These are phyloP conservation scores for Myxozyma vanderwaltii DNA, from an alignment of 805 yeast species.

Conservation along the genomic window DNA sequence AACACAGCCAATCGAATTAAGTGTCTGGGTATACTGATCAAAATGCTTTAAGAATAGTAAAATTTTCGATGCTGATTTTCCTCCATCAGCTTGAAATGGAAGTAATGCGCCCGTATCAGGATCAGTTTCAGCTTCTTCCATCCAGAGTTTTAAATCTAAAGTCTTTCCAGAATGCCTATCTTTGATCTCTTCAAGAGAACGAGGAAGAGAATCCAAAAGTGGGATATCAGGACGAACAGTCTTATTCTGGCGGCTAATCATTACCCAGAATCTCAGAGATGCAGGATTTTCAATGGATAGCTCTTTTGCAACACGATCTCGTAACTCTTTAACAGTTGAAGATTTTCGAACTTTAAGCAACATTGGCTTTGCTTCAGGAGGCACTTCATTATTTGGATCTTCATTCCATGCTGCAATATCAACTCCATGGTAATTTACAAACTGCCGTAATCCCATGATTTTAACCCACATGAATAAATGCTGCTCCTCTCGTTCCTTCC, in stretches of 20 bases:
- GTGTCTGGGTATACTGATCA: slow-evolving; percentile 55
- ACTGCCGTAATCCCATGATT: slow-evolving; percentile 56
- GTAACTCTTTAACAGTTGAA: slow-evolving; percentile 54
- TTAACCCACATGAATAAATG: slow-evolving; percentile 62
- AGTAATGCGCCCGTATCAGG: slow-evolving; percentile 14
- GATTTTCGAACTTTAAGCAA: slow-evolving; percentile 58
- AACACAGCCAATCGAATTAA: slow-evolving; percentile 69
- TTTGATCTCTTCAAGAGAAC: slow-evolving; percentile 53
- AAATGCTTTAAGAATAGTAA: slow-evolving; percentile 59
- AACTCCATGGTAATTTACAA: slow-evolving; percentile 66
- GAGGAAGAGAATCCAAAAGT: slow-evolving; percentile 38
- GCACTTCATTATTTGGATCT: slow-evolving; percentile 33
- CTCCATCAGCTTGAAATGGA: slow-evolving; percentile 32
- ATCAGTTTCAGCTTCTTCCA: slow-evolving; percentile 55
- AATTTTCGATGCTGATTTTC: slow-evolving; percentile 18
- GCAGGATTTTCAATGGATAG: slow-evolving; percentile 44
- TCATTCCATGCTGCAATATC: slow-evolving; percentile 71
- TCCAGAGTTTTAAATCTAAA: slow-evolving; percentile 59
- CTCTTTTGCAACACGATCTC: slow-evolving; percentile 51
- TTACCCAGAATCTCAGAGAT: slow-evolving; percentile 60
- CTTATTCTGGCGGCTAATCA: slow-evolving; percentile 68
- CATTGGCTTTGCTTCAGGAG: slow-evolving; percentile 52
- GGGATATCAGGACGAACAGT: slow-evolving; percentile 65
- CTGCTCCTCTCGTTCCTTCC: slow-evolving; percentile 70
- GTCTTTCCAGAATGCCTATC: slow-evolving; percentile 51